Evolutionary conservation across 805 yeast species (phyloP).

Genomic region (Phaffomyces antillensis): DNA sequence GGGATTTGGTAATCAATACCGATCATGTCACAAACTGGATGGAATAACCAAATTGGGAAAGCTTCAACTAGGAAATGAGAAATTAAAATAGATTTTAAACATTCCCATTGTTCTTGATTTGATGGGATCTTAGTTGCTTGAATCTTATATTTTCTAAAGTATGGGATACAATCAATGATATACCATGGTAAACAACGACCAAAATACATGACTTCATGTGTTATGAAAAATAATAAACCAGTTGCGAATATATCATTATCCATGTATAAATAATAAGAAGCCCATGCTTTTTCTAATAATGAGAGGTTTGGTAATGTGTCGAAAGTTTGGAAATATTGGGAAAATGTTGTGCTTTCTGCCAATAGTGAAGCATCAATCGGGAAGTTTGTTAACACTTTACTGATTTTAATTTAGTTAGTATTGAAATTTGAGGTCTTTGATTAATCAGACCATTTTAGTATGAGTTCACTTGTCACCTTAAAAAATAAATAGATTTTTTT

Average conservation of each 20-base stretch:
- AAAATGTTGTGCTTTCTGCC: constrained; percentile 1
- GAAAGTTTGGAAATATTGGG: no score
- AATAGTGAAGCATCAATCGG: background rate
- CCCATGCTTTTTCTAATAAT: constrained; percentile 69
- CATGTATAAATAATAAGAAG: constrained; percentile 73
- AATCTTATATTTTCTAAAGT: constrained; percentile 77
- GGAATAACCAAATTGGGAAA: constrained; percentile 93
- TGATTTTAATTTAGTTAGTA: background rate
- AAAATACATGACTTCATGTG: constrained; percentile 85
- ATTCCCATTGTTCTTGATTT: constrained; percentile 81
- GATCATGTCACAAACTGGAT: constrained; percentile 74
- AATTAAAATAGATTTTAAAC: constrained; percentile 72
- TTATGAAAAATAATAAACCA: constrained; percentile 68
- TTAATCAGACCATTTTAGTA: background rate
- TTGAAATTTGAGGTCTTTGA: background rate
- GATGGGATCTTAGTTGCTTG: constrained; percentile 80
- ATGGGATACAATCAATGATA: constrained; percentile 75
- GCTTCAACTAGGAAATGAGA: constrained; percentile 91
- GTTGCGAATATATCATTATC: constrained; percentile 86
- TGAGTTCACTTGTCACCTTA: no score
- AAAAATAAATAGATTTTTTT: no score
- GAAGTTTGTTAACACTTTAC: no score
- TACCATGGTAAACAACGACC: constrained; percentile 91
- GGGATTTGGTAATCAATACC: constrained; percentile 77
- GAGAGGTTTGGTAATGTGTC: background rate